These are phyloP conservation scores for Tylopilus intermedius DNA, from an alignment of 768 basidiomycete genomes.

Conservation along the genomic window DNA sequence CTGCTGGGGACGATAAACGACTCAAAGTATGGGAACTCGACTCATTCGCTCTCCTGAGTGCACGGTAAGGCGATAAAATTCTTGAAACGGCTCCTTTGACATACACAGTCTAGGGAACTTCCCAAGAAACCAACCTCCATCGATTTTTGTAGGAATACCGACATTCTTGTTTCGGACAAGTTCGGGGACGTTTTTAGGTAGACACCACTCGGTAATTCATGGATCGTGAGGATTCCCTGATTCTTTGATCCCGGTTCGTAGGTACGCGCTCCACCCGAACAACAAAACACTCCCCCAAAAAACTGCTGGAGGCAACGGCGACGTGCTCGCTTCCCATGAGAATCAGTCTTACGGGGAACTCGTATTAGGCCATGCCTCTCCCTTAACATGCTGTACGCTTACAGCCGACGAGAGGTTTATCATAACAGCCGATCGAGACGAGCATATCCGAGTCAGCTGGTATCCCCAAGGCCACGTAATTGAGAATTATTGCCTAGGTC, in stretches of 20 bases:
- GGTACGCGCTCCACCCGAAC: slow-evolving; percentile 53
- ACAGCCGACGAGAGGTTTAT: slow-evolving; percentile 66
- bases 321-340: slow-evolving; percentile 52
- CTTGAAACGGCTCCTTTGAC: neutral
- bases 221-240: neutral
- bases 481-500: slow-evolving; percentile 83
- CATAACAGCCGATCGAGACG: slow-evolving; percentile 90
- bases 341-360: slow-evolving; percentile 66
- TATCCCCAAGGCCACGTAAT: slow-evolving; percentile 83
- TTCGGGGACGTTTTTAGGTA: slow-evolving; percentile 92
- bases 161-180: slow-evolving; percentile 84
- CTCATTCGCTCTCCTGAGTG: slow-evolving; percentile 49
- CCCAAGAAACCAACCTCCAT: slow-evolving; percentile 79
- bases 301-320: slow-evolving; percentile 27
- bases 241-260: slow-evolving; percentile 22
- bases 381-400: slow-evolving; percentile 70
- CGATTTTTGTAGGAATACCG: slow-evolving; percentile 54
- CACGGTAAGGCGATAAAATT: slow-evolving; percentile 44
- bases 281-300: slow-evolving; percentile 20
- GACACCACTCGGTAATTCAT: slow-evolving; percentile 7
- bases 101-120: slow-evolving; percentile 50
- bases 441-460: slow-evolving; percentile 89
- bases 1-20: slow-evolving; percentile 74
- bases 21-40: slow-evolving; percentile 72
- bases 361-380: slow-evolving; percentile 83